Conservation (phyloP, 2,329 filamentous ascomycete genomes). For the Neofusicoccum parvum region DNA sequence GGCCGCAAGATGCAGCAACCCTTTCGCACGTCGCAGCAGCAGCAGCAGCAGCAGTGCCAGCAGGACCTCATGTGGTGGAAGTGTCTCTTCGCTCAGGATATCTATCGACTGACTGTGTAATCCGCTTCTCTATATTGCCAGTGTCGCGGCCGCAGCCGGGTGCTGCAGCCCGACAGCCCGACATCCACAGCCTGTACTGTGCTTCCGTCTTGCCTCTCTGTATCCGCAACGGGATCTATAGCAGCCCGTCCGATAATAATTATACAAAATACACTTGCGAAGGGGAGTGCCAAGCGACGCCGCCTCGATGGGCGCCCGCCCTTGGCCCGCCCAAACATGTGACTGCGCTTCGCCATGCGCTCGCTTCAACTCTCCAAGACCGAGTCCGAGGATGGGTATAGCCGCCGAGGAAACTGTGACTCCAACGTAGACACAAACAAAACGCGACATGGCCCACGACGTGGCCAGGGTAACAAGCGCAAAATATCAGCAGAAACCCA, state of each 20-base stretch:
- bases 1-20: background rate
- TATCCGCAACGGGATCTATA: slow-evolving; percentile 11
- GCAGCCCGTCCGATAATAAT: slow-evolving; percentile 7
- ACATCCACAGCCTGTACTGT: background rate
- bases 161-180: background rate
- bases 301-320: background rate
- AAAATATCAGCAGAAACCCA: slow-evolving; percentile 2
- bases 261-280: slow-evolving; percentile 16
- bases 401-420: slow-evolving; percentile 17
- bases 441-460: background rate
- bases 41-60: background rate
- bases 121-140: slow-evolving; percentile 4
- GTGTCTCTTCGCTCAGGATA: background rate
- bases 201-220: background rate
- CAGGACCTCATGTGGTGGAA: slow-evolving; percentile 9
- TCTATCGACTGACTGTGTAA: background rate
- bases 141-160: background rate
- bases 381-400: slow-evolving; percentile 20
- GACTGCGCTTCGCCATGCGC: slow-evolving; percentile 20
- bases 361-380: slow-evolving; percentile 3
- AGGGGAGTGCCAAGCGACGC: background rate
- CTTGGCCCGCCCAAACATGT: background rate
- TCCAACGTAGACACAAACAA: slow-evolving; percentile 7
- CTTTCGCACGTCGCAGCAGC: background rate
- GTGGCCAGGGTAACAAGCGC: background rate